phyloP scores from a whole-genome alignment of 305 asterid genomes.

The Plantago coronopus region DNA sequence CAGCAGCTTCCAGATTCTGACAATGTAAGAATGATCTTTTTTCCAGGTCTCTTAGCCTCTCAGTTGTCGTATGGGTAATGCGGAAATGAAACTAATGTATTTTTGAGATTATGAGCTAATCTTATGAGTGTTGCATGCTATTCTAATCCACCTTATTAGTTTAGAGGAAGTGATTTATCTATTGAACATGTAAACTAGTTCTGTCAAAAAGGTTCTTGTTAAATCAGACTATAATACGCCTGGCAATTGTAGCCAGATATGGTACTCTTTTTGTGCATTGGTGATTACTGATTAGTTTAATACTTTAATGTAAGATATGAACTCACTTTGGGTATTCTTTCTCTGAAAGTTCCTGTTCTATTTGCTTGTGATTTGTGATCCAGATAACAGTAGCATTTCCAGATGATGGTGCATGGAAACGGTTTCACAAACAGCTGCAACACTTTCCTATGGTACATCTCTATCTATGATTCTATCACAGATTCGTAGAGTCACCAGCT shows the following conservation, averaged over 20 bases:
- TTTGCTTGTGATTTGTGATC: conserved; percentile 23
- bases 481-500: too few species aligned
- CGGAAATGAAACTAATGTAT: not conserved
- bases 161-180: not conserved
- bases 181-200: not conserved
- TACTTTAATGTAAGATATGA: conserved; percentile 1
- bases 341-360: conserved; percentile 16
- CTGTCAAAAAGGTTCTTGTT: not conserved
- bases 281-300: too few species aligned
- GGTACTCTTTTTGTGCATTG: not conserved
- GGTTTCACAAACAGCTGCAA: conserved; percentile 97
- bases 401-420: conserved; percentile 99
- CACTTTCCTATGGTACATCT: conserved; percentile 87
- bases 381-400: conserved; percentile 96
- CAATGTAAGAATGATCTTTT: conserved; percentile 45
- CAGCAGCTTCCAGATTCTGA: conserved; percentile 95
- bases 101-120: not conserved
- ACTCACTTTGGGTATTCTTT: conserved; percentile 3
- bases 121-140: not conserved
- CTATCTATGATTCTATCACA: conserved; percentile 6
- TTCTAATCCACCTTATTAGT: not conserved
- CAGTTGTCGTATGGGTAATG: not conserved
- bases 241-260: not conserved
- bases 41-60: not conserved
- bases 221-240: not conserved